Conservation (phyloP, 2,329 filamentous ascomycete genomes). For the Fusarium sp. region DNA sequence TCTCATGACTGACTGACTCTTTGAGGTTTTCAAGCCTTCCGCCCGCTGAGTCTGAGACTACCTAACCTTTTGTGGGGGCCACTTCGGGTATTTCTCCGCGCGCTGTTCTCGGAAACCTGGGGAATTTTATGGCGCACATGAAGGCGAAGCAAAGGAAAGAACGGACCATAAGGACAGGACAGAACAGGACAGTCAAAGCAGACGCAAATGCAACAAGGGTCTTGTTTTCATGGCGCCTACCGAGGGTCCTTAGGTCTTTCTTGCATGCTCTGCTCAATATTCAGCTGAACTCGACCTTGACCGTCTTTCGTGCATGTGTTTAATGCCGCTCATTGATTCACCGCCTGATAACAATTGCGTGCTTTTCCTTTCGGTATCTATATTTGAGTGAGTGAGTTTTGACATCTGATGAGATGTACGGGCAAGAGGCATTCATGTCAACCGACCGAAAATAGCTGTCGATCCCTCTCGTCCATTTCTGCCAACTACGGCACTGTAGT, state of each 20-base stretch:
- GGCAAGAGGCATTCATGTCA: constrained; percentile 8
- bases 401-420: neutral
- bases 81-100: neutral
- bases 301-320: constrained; percentile 32
- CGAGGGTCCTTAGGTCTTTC: neutral
- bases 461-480: constrained; percentile 4
- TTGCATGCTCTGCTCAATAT: constrained; percentile 19
- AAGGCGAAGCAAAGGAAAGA: neutral
- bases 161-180: too few species aligned
- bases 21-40: neutral
- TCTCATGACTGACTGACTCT: neutral
- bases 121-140: constrained; percentile 24
- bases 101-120: constrained; percentile 28
- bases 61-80: neutral
- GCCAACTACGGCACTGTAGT: constrained; percentile 3
- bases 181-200: neutral
- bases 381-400: neutral
- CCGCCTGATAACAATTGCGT: constrained; percentile 19
- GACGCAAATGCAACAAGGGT: constrained; percentile 26
- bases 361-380: neutral
- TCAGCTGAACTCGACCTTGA: constrained; percentile 21
- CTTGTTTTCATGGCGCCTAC: constrained; percentile 5
- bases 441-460: constrained; percentile 4
- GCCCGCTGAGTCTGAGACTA: neutral
- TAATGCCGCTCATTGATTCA: constrained; percentile 30